Percentiles rank a stretch among this genome's conserved stretches.
phyloP scores from a whole-genome alignment of 75 land plant species.

The Adiantum capillusveneris region DNA sequence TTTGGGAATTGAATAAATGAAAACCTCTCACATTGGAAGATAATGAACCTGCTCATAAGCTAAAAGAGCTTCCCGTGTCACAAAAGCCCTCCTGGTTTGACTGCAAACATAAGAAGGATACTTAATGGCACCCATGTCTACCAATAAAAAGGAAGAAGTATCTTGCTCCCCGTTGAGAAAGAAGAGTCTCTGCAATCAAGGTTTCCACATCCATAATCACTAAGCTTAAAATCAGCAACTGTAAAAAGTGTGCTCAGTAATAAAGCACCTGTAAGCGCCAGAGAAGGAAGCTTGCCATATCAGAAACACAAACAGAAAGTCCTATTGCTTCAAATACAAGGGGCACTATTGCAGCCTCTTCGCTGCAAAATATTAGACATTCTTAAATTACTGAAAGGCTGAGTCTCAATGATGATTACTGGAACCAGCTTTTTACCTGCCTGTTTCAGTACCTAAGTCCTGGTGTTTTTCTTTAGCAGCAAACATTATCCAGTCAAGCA shows the following conservation, averaged over 20 bases:
- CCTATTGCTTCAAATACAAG: slow-evolving; percentile 30
- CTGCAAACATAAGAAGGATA: slow-evolving; percentile 69
- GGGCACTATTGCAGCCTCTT: slow-evolving; percentile 21
- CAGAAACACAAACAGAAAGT: slow-evolving; percentile 47
- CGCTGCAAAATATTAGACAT: slow-evolving; percentile 11
- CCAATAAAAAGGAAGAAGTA: slow-evolving; percentile 73
- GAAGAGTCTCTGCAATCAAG: slow-evolving; percentile 73
- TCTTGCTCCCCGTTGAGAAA: slow-evolving; percentile 89
- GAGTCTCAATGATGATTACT: background rate
- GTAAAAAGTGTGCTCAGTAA: no score
- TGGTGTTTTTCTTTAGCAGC: background rate
- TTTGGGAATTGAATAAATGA: no score
- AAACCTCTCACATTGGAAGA: background rate
- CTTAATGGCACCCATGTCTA: slow-evolving; percentile 75
- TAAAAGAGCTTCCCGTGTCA: slow-evolving; percentile 45
- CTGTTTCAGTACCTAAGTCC: no score
- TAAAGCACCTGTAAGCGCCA: slow-evolving; percentile 77
- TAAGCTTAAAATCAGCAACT: no score
- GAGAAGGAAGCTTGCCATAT: slow-evolving; percentile 45
- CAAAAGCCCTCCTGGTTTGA: slow-evolving; percentile 40
- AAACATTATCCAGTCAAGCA: background rate
- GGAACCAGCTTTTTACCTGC: slow-evolving; percentile 2
- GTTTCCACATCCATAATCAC: no score
- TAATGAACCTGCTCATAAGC: slow-evolving; percentile 73
- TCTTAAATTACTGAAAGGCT: background rate